Evolutionary conservation across 2,329 filamentous ascomycete species (phyloP), one percentile per base, ranked within the genome.

Genomic region (Ophiostoma piceae): DNA sequence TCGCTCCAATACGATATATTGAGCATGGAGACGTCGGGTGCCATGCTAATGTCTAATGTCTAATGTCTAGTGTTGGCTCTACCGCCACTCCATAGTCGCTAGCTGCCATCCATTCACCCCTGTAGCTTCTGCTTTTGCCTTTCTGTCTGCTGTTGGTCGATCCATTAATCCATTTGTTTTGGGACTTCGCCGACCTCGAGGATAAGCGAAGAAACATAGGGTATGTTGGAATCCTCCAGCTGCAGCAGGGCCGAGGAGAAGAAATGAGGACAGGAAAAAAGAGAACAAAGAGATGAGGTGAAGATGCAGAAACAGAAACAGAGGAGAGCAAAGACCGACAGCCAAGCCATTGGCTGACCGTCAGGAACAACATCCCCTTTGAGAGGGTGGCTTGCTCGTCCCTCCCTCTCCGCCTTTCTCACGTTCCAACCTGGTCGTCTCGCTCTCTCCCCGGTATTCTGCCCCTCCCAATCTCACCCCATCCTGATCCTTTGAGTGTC

Each of bases 361-460:
- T 57, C n/a, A 57, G 51, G n/a, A 57, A 57, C 51, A 57, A 57
- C 51, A 57, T 26, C 51, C 51, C 22, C n/a, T 57, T 57, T 12
- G 1, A 5, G 43, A 47, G 51, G 51, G 51, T 9, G 51, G 51
- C 51, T 29, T 26, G 51, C 51, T 57, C 22, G 51, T 57, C 47
- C n/a, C 43, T 57, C 11, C 51, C n/a, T 57, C 51, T 57, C 51
- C 51, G 51, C 51, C 22, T 57, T 57, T 57, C 51, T 57, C 51
- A 29, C 22, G n/a, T 57, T 57, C n/a, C 51, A 14, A 26, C 51
- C 51, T 47, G 2, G 51, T 57, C 8, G 14, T n/a, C n/a, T 57
- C 51, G n/a, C 26, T 26, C 51, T 29, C n/a, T 29, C 22, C 47
- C 51, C 51, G n/a, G 29, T 32, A 4, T 9, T 9, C 9, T 39